Base-by-base conservation (phyloP, 176 grass and related monocot genomes). In the Bothriochloa decipiens region DNA sequence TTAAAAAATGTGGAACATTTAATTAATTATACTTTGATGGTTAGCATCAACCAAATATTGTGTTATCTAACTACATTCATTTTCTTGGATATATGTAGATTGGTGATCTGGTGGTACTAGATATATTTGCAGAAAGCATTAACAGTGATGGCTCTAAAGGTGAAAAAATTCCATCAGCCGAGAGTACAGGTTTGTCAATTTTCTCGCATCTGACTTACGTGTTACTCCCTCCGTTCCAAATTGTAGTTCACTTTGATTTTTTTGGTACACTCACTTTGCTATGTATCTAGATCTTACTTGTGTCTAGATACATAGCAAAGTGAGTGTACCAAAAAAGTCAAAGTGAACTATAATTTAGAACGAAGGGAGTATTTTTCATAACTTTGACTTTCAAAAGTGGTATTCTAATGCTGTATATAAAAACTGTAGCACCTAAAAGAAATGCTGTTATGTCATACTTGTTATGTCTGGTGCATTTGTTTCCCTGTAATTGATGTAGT, bases 71-170 rank as follows among this genome's bases (percentile, higher is more conserved):
- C 7, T 39, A 11, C 55, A 83, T 74, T 55, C 57, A 81, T 64
- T 68, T 64, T 84, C 39, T 88, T 88, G 42, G 16, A 72, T 82
- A 17, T 45, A 46, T 79, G 68, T 86, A 95, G 93, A 72, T 92
- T 28, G 88, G 93, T 16, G 93, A 96, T 89, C 88, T 99, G 68
- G 91, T 89, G 15, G 89, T 99, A 65, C 79, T 99, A 83, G 96
- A 99, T 96, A 94, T 99, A 86, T 87, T 78, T 92, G 91, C 93
- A 82, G 94, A 90, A 87, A 92, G 66, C 65, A 90, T 95, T 80
- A 87, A 85, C 16, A 74, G 78, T 53, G 91, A 89, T 79, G 96
- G 91, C 70, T 90, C 87, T 69, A 90, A 87, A 91, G 92, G 96
- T 75, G 91, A 92, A 90, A 94, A 89, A 84, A 87, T 96, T 89